Evolutionary conservation across 2,329 filamentous ascomycete species (phyloP).

Genomic region (Tolypocladium tropicale): DNA sequence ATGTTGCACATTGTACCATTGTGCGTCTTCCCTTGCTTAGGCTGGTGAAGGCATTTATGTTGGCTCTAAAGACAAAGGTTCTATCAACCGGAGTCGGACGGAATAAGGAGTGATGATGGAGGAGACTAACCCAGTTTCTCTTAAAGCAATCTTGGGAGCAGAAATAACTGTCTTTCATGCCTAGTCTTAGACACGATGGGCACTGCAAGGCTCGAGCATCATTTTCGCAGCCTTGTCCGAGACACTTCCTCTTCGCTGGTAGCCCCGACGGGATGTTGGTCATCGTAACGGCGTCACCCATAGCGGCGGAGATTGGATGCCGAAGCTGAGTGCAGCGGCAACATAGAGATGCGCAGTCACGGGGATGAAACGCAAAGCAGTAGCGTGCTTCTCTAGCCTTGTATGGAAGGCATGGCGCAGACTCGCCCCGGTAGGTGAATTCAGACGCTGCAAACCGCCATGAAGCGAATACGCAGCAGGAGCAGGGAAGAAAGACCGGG

Average conservation of each 20-base stretch:
- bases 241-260: conserved; percentile 55
- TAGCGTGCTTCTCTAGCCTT: background rate
- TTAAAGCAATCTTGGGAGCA: conserved; percentile 99
- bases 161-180: conserved; percentile 83
- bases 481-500: no score
- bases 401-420: background rate
- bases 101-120: no score
- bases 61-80: background rate
- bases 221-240: conserved; percentile 75
- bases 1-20: conserved; percentile 63
- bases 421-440: background rate
- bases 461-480: no score
- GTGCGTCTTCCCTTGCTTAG: conserved; percentile 54
- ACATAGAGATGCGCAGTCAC: background rate
- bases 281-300: background rate
- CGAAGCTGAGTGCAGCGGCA: background rate
- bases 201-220: conserved; percentile 82
- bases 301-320: background rate
- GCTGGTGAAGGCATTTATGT: conserved; percentile 66
- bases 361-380: background rate
- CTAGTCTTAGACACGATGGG: conserved; percentile 86
- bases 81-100: no score
- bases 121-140: conserved; percentile 75
- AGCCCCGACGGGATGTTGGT: background rate
- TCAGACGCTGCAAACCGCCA: background rate